Evolutionary conservation across 1,284 basidiomycete genomes (phyloP), one percentile per base, ranked within the genome.

Genomic region (Xerocomus amazonicus): DNA sequence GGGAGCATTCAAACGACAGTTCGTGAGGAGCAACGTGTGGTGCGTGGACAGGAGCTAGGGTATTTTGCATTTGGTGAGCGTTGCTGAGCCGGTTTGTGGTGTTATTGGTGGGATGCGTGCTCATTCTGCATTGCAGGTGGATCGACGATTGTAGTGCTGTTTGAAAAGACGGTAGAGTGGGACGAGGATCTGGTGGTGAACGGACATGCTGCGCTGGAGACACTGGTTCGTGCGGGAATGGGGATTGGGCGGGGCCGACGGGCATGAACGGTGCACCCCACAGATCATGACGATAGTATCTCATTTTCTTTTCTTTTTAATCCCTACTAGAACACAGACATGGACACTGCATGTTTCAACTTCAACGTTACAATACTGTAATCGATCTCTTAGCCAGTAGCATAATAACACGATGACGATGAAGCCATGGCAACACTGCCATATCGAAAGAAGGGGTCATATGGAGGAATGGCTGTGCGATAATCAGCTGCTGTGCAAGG

Each of bases 151-250:
- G 91, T 97, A 17, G 71, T 90, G 43, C 67, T 96, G 17, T 92
- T 96, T 58, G 90, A 94, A 70, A 87, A 83, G 9, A 77, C 71
- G 1, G 79, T 97, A 7, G 73, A 83, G 60, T 97, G 92, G 85
- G 96, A 98, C 61, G 85, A 93, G 56, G 96, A 98, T 66, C 69
- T 97, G n/a, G 60, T 93, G 23, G 77, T 88, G 56, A 95, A 95
- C 66, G 83, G 87, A n/a, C 73, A 75, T 19, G 88, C 89, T 2
- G 81, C 84, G 23, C 75, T 96, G 16, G 92, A 95, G 71, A 95
- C 92, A 0, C 79, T 95, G 36, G 91, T 96, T 14, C 82, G 90
- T 19, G 88, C 92, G 43, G 90, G 90, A 2, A 92, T 87, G 83
- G 87, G 90, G 13, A 80, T 96, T 57, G 92, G 92, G n/a, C 67